Base-by-base conservation (phyloP, 1,139 yeast species). In the Yamadazyma siamensis region DNA sequence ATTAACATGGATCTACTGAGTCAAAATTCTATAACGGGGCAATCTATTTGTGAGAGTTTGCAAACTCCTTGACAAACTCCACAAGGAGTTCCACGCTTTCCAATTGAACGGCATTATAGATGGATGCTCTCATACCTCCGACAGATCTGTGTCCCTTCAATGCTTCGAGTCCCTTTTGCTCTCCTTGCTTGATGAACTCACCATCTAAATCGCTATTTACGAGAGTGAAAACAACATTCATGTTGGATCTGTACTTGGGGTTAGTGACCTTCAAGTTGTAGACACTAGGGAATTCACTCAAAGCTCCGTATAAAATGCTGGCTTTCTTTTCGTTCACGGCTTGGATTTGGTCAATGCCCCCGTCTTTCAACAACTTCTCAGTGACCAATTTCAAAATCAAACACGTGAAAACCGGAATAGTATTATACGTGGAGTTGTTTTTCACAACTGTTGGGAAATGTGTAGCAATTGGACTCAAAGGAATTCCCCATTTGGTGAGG, bases 101-200 rank as follows among this genome's bases (percentile, higher is more conserved):
- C 31, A 77, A 64, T 7, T 79, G 56, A 27, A 91, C 85, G 10
- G 97, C 96, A 52, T 91, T 91, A 58, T 91, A 86, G 35, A 88
- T 68, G 10, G 96, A 88, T 13, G 95, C 91, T 59, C 98, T 81
- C 63, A 89, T 83, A 23, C 98, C 98, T 28, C 97, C 97, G 28
- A 91, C 97, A 7, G 96, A 85, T 56, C 98, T 77, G 56, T 91
- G 97, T 16, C 98, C 98, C 62, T 89, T 87, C 49, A 91, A 70
- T 4, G 96, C 97, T 10, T 77, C 63, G 41, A 89, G 66, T 1
- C 58, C 52, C 13, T 64, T 66, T 23, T 54, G 66, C 25, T 61
- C 73, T 15, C 75, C 77, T 31, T 70, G 77, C 39, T 75, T 63
- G 39, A 89, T 52, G 59, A 89, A 89, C 41, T 71, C 63, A 3